Evolutionary conservation across 306 rosid genomes (phyloP).

Genomic region (Arachis stenosperma): DNA sequence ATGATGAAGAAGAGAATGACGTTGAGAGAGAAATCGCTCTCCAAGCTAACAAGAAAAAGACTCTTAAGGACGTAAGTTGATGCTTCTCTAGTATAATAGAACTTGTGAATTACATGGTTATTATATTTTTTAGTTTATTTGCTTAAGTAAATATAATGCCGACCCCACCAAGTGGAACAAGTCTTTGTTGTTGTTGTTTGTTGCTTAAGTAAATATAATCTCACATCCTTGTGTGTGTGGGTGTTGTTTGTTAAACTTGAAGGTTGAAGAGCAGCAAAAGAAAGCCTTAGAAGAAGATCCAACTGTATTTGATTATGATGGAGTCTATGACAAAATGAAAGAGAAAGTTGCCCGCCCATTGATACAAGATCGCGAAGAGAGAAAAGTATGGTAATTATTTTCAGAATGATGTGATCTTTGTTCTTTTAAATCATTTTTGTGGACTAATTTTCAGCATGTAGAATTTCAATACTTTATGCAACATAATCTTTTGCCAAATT

Average conservation of each 20-base stretch:
- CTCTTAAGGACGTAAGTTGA: slow-evolving; percentile 69
- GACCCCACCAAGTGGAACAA: too few relatives aligned
- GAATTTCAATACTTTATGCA: not conserved
- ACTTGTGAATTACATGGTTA: too few relatives aligned
- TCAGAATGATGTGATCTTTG: not conserved
- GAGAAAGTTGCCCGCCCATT: slow-evolving; percentile 60
- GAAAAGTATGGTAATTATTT: slow-evolving; percentile 52
- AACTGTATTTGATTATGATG: slow-evolving; percentile 76
- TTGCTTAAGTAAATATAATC: not conserved
- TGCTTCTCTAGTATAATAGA: not conserved
- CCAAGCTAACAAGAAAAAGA: slow-evolving; percentile 80
- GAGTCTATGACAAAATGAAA: slow-evolving; percentile 89
- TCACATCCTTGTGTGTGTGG: slow-evolving; percentile 1
- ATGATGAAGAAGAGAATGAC: slow-evolving; percentile 67
- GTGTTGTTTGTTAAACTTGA: slow-evolving; percentile 1
- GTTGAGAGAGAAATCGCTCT: slow-evolving; percentile 83
- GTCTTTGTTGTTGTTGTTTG: not conserved
- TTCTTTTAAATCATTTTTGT: slow-evolving; percentile 16
- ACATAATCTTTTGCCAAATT: too few relatives aligned
- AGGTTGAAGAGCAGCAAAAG: slow-evolving; percentile 86
- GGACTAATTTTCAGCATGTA: not conserved
- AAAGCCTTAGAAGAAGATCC: slow-evolving; percentile 92
- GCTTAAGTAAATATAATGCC: not conserved
- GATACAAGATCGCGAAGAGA: slow-evolving; percentile 70
- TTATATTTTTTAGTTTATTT: not conserved